Conservation (phyloP, 2,329 filamentous ascomycete species). For the Cordyceps militaris region DNA sequence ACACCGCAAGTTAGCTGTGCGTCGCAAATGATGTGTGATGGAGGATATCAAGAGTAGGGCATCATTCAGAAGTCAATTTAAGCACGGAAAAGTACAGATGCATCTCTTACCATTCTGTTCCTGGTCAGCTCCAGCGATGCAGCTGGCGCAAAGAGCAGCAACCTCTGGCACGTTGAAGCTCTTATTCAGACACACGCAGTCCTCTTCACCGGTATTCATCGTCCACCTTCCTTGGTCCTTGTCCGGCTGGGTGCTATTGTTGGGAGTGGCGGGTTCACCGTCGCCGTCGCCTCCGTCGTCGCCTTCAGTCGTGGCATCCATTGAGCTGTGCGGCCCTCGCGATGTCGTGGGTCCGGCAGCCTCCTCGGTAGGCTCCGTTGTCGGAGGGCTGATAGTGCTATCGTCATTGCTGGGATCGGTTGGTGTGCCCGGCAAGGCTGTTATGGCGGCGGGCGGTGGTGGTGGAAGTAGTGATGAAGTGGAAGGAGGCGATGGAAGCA, state of each 20-base stretch:
- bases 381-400: neutral
- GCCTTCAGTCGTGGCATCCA: neutral
- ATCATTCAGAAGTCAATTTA: too few relatives aligned
- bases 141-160: slow-evolving; percentile 33
- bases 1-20: neutral
- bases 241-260: neutral
- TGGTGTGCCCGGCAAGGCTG: neutral
- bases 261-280: neutral
- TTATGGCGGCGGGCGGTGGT: neutral
- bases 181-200: slow-evolving; percentile 32
- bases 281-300: neutral
- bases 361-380: neutral
- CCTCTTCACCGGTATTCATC: slow-evolving; percentile 23
- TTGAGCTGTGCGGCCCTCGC: neutral
- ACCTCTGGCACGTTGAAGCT: slow-evolving; percentile 34
- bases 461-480: neutral
- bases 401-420: neutral
- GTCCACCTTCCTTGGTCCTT: slow-evolving; percentile 15
- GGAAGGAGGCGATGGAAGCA: neutral
- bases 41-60: too few relatives aligned
- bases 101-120: slow-evolving; percentile 25
- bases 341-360: neutral
- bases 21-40: too few relatives aligned
- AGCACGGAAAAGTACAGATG: too few relatives aligned
- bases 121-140: slow-evolving; percentile 27